Base-by-base conservation (phyloP, 192 early-diverging fungal genomes). In the Podila verticillata region DNA sequence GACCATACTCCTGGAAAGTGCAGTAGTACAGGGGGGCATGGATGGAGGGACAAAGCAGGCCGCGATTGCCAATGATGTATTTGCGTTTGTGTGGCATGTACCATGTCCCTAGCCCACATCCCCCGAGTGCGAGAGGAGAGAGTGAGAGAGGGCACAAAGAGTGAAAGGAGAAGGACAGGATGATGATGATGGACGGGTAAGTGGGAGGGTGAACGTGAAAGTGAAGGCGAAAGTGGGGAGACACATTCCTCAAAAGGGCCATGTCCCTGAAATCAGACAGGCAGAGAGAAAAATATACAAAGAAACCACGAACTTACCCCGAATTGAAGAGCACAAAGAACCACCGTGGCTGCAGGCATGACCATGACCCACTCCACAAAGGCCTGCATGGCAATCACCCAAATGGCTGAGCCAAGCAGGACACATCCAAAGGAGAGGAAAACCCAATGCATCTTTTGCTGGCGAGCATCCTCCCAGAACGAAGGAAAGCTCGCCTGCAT, bases 361-460 rank as follows among this genome's bases (percentile, higher is more conserved):
- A 78, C 47, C 51, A 66, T 20, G 48, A 54, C 63, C 68, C 67
- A 70, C 39, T 65, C 68, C 13, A 78, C 12, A 54, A 70, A 70
- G 34, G 54, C 57, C 51, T 78, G 68, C 58, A 66, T 61, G 5
- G 61, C 56, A 48, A 78, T 6, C 8, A 70, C 68, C 74, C 63
- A 78, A 29, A 61, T 61, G 3, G 48, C 63, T 22, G 63, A 61
- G 32, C 68, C 74, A n/a, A 70, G 24, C 57, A 54, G 48, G 10
- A 65, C 63, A 39, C 54, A 54, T 48, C 74, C 74, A 66, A 78
- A 61, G 19, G 74, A 63, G n/a, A 75, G 67, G 35, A 67, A 49
- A 24, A 72, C 59, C 63, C 58, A 72, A 67, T 68, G 73, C 51
- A 66, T 64, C 61, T 68, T 75, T 36, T 57, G 62, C 48, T 66